Evolutionary conservation across 805 yeast species (phyloP).

Genomic region (Saccharomycopsis fibuligera): DNA sequence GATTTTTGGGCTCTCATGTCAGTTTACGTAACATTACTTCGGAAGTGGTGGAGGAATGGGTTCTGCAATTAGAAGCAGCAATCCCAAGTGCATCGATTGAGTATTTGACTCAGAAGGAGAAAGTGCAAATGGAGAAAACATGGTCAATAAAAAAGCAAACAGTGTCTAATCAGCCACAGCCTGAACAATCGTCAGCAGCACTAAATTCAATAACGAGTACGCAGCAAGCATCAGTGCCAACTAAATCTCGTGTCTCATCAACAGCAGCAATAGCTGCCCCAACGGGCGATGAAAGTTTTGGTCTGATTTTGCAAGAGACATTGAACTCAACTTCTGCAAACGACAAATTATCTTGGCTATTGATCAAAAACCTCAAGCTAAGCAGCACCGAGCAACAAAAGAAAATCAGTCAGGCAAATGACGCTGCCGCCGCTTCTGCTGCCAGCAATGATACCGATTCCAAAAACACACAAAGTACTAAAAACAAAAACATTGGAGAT

Average conservation of each 20-base stretch:
- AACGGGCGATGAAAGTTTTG: too few species aligned
- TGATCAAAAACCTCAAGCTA: not conserved
- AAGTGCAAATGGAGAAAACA: constrained; percentile 11
- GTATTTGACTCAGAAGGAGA: constrained; percentile 12
- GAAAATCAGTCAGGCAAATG: too few species aligned
- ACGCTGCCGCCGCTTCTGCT: too few species aligned
- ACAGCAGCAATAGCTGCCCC: too few species aligned
- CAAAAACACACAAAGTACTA: not conserved
- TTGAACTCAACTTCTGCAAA: not conserved
- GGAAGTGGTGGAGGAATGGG: not conserved
- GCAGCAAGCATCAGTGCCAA: too few species aligned
- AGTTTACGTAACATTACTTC: not conserved
- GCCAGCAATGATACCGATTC: too few species aligned
- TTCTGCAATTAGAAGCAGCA: constrained; percentile 1
- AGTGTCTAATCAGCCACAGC: too few species aligned
- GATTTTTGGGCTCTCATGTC: not conserved
- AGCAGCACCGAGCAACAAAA: not conserved
- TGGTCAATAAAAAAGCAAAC: not conserved
- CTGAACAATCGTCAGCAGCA: too few species aligned
- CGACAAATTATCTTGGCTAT: not conserved
- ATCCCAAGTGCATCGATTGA: constrained; percentile 5
- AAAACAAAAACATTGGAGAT: not conserved
- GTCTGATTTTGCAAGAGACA: not conserved
- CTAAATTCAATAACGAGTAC: too few species aligned
- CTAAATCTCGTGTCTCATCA: too few species aligned